Base-by-base conservation (phyloP, 2,329 filamentous ascomycete genomes). In the Zymoseptoria tritici region DNA sequence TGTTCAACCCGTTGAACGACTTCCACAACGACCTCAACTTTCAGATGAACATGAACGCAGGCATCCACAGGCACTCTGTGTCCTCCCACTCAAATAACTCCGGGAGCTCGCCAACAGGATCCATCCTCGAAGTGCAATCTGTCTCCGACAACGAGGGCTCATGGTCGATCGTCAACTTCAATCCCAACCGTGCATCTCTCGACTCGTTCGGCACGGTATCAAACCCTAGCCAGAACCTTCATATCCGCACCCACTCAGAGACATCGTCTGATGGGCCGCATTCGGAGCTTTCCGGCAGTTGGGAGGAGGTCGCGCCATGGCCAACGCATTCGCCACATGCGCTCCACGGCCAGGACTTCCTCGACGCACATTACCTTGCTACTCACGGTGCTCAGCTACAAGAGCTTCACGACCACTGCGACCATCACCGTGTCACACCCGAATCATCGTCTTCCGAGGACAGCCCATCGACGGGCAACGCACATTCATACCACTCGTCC, bases 211-310 rank as follows among this genome's bases (percentile, higher is more conserved):
- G 69, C 56, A 86, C 89, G 66, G 92, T 96, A 70, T 95, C 96
- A 80, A 96, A 97, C 76, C 93, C 93, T 1, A 85, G 88, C 63
- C 89, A 96, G 77, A 95, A 91, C 0, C 79, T 97, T 56, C 93
- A 97, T 77, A 83, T 96, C 70, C 85, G 92, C 67, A 92, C 88
- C 57, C 86, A 88, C 68, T 96, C 92, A 3, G 90, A 95, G 69
- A 94, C 91, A 2, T 88, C 92, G 36, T 84, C 86, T 4, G 81
- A 83, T 63, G 77, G 67, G 75, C 84, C 73, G 20, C 74, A 75
- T 79, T 87, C 71, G 73, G 74, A 75, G 49, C 90, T 77, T 74
- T 91, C 81, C 78, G 85, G 81, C 64, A 94, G 90, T 77, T 96
- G 88, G 68, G 91, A 95, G 72, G 91, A 96, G 67, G 84, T 91